Evolutionary conservation across 2,329 filamentous ascomycete species (phyloP).

Genomic region (Emericellopsis atlantica): DNA sequence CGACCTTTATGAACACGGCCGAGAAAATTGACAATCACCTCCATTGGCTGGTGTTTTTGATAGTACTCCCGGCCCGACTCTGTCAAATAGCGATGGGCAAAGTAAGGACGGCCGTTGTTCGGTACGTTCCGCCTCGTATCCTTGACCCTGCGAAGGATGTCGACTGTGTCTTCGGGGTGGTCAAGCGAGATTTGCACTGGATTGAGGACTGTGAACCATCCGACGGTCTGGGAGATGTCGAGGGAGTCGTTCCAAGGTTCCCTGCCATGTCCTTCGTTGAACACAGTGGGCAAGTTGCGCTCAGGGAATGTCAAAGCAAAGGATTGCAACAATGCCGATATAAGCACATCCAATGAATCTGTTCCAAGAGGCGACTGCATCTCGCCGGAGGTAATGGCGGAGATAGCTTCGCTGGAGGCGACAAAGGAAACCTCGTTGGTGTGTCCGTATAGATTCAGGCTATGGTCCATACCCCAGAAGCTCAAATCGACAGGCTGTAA

Average conservation of each 20-base stretch:
- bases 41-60: constrained; percentile 21
- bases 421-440: constrained; percentile 7
- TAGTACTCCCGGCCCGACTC: constrained; percentile 15
- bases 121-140: constrained; percentile 11
- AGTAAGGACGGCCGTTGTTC: constrained; percentile 23
- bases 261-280: constrained; percentile 21
- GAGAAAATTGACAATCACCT: constrained; percentile 36
- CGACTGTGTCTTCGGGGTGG: neutral
- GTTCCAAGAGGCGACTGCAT: constrained; percentile 14
- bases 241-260: constrained; percentile 16
- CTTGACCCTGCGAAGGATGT: constrained; percentile 7
- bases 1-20: constrained; percentile 4
- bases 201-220: constrained; percentile 24
- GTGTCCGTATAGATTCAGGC: constrained; percentile 9
- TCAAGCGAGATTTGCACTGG: constrained; percentile 10
- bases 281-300: constrained; percentile 13
- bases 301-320: constrained; percentile 16
- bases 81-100: constrained; percentile 19
- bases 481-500: constrained; percentile 8
- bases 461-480: constrained; percentile 12
- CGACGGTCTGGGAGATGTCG: constrained; percentile 21
- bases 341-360: constrained; percentile 19
- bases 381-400: constrained; percentile 6
- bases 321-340: constrained; percentile 14
- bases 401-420: constrained; percentile 6